Base-by-base conservation (phyloP, 2,329 filamentous ascomycete species). In the Diaporthe sp. region DNA sequence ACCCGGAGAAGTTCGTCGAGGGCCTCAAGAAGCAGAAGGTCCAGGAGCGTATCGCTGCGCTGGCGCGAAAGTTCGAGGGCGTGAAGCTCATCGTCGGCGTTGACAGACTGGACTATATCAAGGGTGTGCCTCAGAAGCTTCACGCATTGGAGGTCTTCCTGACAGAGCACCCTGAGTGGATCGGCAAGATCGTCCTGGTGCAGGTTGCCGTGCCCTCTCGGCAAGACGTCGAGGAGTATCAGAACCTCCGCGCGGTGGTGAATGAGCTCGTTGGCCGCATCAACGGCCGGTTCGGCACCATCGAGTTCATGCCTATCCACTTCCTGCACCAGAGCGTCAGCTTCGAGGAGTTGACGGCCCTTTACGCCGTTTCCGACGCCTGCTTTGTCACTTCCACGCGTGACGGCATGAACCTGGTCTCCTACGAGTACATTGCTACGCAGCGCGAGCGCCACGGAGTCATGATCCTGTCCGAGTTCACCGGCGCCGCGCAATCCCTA, bases 271-370 rank as follows among this genome's bases (percentile, higher is more conserved):
- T 98, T 20, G 97, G 97, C 51, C 92, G 96, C 77, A 98, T 99
- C 87, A 99, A 99, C 82, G 97, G 97, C 82, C 95, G 94, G 83
- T 98, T 98, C 82, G 96, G 96, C 83, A 98, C 96, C 44, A 94
- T 98, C 81, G 96, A 98, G 85, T 98, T 98, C 87, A 98, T 98
- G 94, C 97, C 97, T 1, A 98, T 99, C 80, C 97, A 98, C 85
- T 98, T 98, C 87, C 92, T 98, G 81, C 97, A 98, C 87, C 97
- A 98, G 86, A 98, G 95, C 6, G 95, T 98, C 82, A 92, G 92
- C 67, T 98, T 98, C 80, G 95, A 98, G 80, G 97, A 98, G 86
- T 91, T 99, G 49, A 96, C 97, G 68, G 96, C 96, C 0, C 90
- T 98, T 12, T 98, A 98, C 83, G 94, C 95, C 22, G 93, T 97